Conservation (phyloP, 140 eudicot species). For the Ambrosia hybrid region DNA sequence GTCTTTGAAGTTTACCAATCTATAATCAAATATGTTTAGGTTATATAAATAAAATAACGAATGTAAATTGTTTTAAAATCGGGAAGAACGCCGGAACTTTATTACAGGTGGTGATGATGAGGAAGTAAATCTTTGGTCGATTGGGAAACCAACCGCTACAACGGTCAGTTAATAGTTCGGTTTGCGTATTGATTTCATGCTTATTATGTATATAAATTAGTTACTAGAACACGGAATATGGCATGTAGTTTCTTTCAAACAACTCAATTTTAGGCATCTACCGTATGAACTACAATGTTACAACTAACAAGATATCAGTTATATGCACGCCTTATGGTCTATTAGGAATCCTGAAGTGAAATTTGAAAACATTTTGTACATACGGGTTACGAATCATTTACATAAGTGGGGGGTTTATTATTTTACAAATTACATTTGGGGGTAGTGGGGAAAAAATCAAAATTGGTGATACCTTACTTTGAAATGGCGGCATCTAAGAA, state of each 20-base stretch:
- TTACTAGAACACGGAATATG: neutral
- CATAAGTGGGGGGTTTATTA: too few species aligned
- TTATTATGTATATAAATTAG: neutral
- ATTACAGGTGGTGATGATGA: slow-evolving; percentile 95
- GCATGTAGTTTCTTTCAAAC: slow-evolving; percentile 5
- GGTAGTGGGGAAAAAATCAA: too few species aligned
- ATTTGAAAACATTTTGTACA: neutral
- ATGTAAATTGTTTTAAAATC: slow-evolving; percentile 77
- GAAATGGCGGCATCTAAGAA: too few species aligned
- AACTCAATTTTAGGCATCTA: slow-evolving; percentile 16
- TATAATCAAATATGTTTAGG: too few species aligned
- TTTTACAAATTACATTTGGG: too few species aligned
- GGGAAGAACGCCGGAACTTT: slow-evolving; percentile 71
- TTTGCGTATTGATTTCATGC: slow-evolving; percentile 15
- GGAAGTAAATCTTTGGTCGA: slow-evolving; percentile 85
- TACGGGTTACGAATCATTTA: slow-evolving; percentile 16
- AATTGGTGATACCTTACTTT: too few species aligned
- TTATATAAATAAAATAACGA: slow-evolving; percentile 17
- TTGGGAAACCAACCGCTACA: slow-evolving; percentile 72
- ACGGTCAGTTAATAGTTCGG: slow-evolving; percentile 53
- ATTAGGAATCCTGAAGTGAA: neutral
- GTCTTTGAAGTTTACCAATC: too few species aligned
- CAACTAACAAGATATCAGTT: neutral
- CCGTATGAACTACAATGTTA: slow-evolving; percentile 16
- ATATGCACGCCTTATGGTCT: slow-evolving; percentile 16